Base-by-base conservation (phyloP, 1,139 yeast genomes). In the Yamadazyma siamensis region DNA sequence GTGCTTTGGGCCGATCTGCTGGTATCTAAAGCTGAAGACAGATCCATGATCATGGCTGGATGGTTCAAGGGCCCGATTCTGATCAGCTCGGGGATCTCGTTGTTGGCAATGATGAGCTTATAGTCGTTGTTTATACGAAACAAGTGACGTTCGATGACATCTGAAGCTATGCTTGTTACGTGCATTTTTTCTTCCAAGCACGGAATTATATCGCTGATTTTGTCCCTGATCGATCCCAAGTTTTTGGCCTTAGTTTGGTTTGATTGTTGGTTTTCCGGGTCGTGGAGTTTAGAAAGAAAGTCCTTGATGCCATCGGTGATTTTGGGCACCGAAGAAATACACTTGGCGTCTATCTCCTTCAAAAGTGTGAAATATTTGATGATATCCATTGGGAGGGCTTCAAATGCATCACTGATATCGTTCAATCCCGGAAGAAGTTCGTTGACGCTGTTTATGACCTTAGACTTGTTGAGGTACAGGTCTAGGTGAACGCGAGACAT, bases 111-210 rank as follows among this genome's bases (percentile, higher is more conserved):
- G 24, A 87, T 72, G 32, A 81, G 77, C 36, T 73, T 66, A 60
- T 77, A 89, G 52, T 87, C 95, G 43, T 82, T 77, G 51, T 89
- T 85, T 42, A 91, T 71, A 28, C 96, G 67, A 32, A 66, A 70
- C 43, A 86, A 64, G 49, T 87, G 86, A 41, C 80, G 77, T 24
- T 71, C 64, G 31, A 88, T 72, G 14, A 82, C 73, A 47, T 89
- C 97, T 18, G 86, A 75, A 16, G 96, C 96, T 22, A 87, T 83
- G 2, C 91, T 81, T 3, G 97, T 94, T 22, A 91, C 96, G 53
- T 91, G 96, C 94, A 91, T 88, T 59, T 91, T 91, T 54, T 91
- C 97, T 52, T 91, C 98, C 37, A 91, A 63, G 43, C 96, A 87
- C 0, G 97, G 97, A 64, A 91, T 79, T 31, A 91, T 69, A 38